A percentile compares a stretch with the other conserved stretches of the same genome.
Conservation (phyloP, 768 basidiomycete genomes). For the Tylopilus vinaceipallidus region DNA sequence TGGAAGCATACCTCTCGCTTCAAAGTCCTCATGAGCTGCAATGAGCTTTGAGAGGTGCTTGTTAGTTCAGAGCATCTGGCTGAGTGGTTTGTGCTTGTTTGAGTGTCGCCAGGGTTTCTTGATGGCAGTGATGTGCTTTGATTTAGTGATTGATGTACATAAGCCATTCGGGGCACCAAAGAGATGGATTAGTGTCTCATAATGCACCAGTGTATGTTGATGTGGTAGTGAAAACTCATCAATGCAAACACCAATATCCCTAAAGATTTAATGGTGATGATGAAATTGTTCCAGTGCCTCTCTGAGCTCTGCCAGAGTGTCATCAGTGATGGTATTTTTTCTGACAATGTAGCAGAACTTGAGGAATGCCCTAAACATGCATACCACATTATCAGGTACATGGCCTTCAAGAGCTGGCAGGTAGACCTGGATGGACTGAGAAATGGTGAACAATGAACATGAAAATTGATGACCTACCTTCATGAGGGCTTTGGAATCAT, state of each 20-base stretch:
- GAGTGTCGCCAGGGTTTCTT: conserved; percentile 25
- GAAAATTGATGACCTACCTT: background rate
- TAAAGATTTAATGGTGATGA: background rate
- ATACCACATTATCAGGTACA: background rate
- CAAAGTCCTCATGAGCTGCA: background rate
- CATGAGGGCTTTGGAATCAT: background rate
- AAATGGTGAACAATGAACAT: no score
- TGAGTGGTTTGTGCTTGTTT: background rate
- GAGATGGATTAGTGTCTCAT: conserved; percentile 13
- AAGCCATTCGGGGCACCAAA: conserved; percentile 37
- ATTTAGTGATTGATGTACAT: conserved; percentile 36
- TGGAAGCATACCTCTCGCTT: background rate
- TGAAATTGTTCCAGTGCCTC: background rate
- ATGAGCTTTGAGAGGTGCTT: background rate
- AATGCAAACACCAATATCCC: background rate
- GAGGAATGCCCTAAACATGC: background rate
- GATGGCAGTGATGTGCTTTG: conserved; percentile 35
- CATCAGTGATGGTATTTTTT: background rate
- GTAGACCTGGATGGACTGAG: background rate
- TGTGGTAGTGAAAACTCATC: background rate
- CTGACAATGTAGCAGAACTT: background rate
- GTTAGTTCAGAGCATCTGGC: background rate
- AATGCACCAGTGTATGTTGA: conserved; percentile 4
- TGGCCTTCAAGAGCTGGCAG: background rate
- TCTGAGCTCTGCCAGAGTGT: background rate